These are phyloP conservation scores for Podaxis sp. DNA, from an alignment of 768 basidiomycete species.

Conservation along the genomic window DNA sequence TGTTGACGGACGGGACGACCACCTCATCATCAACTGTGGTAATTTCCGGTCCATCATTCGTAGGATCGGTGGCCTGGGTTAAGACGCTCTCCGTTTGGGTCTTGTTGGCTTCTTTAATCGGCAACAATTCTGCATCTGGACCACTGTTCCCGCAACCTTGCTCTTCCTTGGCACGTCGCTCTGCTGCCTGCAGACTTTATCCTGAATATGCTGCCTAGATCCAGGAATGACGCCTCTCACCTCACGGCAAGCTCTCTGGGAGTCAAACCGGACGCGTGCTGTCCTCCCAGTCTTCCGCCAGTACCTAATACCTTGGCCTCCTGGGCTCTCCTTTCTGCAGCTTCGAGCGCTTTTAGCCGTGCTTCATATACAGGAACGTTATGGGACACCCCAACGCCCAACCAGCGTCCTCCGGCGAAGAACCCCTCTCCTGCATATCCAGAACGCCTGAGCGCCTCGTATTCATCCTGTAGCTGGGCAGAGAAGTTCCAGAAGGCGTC, in stretches of 20 bases:
- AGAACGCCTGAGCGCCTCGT: constrained; percentile 67
- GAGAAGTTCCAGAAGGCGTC: constrained; percentile 76
- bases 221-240: neutral
- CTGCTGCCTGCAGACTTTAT: constrained; percentile 65
- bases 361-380: constrained; percentile 53
- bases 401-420: constrained; percentile 62
- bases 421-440: constrained; percentile 94
- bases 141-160: constrained; percentile 64
- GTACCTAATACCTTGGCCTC: constrained; percentile 30
- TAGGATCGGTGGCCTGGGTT: neutral
- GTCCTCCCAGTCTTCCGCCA: constrained; percentile 49
- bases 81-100: neutral
- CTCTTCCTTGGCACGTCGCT: constrained; percentile 69
- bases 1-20: too few species aligned
- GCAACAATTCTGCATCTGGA: constrained; percentile 29
- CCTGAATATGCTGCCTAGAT: neutral
- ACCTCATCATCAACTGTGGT: neutral
- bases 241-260: constrained; percentile 72
- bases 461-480: constrained; percentile 77
- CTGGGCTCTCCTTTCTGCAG: constrained; percentile 70
- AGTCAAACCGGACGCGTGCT: constrained; percentile 34
- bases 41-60: neutral
- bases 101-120: constrained; percentile 10
- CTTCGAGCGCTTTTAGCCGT: constrained; percentile 64
- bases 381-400: constrained; percentile 68